phyloP scores from a whole-genome alignment of 2,329 filamentous ascomycete species.

The Rutstroemia sp. region DNA sequence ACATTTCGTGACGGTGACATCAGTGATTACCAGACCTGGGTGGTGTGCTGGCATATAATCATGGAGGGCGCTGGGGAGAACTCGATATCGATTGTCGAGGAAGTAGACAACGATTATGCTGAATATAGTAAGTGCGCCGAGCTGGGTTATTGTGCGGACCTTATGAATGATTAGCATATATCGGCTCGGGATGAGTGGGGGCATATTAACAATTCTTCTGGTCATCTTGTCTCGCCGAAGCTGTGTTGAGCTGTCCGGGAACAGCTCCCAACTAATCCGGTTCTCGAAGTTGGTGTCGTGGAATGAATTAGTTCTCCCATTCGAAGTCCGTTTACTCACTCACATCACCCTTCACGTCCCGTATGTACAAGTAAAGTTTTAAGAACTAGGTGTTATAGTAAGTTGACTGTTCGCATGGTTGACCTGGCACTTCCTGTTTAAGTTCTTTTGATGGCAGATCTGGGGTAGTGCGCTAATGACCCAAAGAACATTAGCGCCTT shows the following conservation, averaged over 20 bases:
- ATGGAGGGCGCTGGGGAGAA: conserved; percentile 62
- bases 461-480: conserved; percentile 4
- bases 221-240: conserved; percentile 22
- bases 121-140: conserved; percentile 32
- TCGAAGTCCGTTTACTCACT: neutral
- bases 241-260: conserved; percentile 6
- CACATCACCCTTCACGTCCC: conserved; percentile 1
- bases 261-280: conserved; percentile 9
- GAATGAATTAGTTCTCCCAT: conserved; percentile 10
- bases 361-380: neutral
- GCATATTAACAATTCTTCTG: conserved; percentile 27
- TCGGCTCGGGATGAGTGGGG: neutral
- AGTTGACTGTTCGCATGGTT: neutral
- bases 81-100: conserved; percentile 61
- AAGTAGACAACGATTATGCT: conserved; percentile 53
- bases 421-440: neutral
- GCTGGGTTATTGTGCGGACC: conserved; percentile 36
- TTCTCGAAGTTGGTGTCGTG: conserved; percentile 6
- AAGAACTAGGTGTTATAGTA: neutral
- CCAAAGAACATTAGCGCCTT: neutral
- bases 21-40: conserved; percentile 60
- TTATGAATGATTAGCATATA: conserved; percentile 21
- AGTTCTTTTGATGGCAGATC: conserved; percentile 5
- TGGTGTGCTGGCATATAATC: conserved; percentile 61
- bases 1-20: conserved; percentile 60